A percentile compares a stretch with the other conserved stretches of the same genome.
Evolutionary conservation across 805 yeast genomes (phyloP).

Genomic region (Kazachstania bromeliacearum): DNA sequence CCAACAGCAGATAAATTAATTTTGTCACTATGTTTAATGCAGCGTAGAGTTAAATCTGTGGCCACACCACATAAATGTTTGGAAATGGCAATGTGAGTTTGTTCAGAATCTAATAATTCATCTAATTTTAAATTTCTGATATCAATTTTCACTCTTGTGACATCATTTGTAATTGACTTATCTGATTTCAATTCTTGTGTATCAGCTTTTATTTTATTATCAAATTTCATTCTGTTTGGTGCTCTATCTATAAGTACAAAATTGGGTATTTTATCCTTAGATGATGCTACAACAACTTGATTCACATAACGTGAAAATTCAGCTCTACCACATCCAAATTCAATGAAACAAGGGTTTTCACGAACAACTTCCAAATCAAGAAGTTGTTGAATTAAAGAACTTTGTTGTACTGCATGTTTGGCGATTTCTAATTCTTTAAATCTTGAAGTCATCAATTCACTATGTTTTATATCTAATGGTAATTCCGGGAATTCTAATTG

Average conservation of each 20-base stretch:
- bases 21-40: conserved; percentile 38
- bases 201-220: conserved; percentile 55
- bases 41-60: conserved; percentile 71
- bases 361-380: conserved; percentile 19
- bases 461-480: conserved; percentile 2
- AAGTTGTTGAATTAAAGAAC: conserved; percentile 67
- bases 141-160: conserved; percentile 43
- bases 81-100: conserved; percentile 43
- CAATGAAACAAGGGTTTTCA: conserved; percentile 23
- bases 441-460: conserved; percentile 30
- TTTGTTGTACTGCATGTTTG: conserved; percentile 78
- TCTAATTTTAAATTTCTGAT: conserved; percentile 64
- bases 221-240: conserved; percentile 69
- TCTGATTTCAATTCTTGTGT: conserved; percentile 13
- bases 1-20: conserved; percentile 43
- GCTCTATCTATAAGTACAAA: conserved; percentile 69
- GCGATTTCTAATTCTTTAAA: conserved; percentile 40
- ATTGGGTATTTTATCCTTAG: neutral
- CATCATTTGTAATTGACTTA: conserved; percentile 1
- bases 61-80: conserved; percentile 94
- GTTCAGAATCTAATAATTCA: conserved; percentile 28
- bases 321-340: conserved; percentile 89
- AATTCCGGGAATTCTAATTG: neutral
- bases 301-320: conserved; percentile 63
- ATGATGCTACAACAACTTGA: conserved; percentile 8